Percentiles rank a stretch among this genome's conserved stretches.
These are phyloP conservation scores for Coniochaeta ligniaria DNA, from an alignment of 2,329 filamentous ascomycete species.

Conservation along the genomic window DNA sequence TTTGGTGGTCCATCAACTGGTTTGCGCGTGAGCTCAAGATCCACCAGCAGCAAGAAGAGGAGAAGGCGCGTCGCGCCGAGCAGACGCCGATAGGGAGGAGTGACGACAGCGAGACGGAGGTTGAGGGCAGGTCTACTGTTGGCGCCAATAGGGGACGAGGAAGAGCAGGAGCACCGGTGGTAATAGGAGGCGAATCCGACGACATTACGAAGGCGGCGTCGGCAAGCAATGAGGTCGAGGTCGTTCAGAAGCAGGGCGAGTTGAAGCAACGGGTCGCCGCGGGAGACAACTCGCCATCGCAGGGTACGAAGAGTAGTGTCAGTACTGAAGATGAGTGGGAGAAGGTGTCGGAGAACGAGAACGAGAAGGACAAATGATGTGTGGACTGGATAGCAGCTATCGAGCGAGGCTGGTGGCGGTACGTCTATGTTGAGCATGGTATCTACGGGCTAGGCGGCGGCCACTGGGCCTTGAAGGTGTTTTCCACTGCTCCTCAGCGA, in stretches of 20 bases:
- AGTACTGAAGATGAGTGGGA: conserved; percentile 98
- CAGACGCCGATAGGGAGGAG: conserved; percentile 21
- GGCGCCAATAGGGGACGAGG: conserved; percentile 15
- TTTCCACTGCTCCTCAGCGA: too few relatives aligned
- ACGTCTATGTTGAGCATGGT: not conserved
- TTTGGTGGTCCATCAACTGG: conserved; percentile 98
- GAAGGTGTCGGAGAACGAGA: conserved; percentile 73
- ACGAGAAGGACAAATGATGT: conserved; percentile 45
- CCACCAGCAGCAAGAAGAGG: conserved; percentile 36
- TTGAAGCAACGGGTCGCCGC: conserved; percentile 38
- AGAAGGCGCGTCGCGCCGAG: conserved; percentile 30
- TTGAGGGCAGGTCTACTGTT: conserved; percentile 25
- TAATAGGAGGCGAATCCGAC: not conserved
- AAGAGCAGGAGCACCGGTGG: conserved; percentile 20
- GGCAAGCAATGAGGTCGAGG: conserved; percentile 36
- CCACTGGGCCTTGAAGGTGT: too few relatives aligned
- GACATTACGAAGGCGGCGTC: conserved; percentile 7
- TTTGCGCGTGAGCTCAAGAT: conserved; percentile 64
- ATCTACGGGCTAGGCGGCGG: not conserved
- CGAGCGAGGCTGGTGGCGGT: not conserved
- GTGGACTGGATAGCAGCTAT: not conserved
- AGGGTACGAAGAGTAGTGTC: conserved; percentile 44
- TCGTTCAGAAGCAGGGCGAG: conserved; percentile 32
- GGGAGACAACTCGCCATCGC: conserved; percentile 23
- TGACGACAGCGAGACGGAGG: conserved; percentile 45